These are phyloP conservation scores for Sporormia fimetaria DNA, from an alignment of 495 filamentous ascomycete genomes.

Conservation along the genomic window DNA sequence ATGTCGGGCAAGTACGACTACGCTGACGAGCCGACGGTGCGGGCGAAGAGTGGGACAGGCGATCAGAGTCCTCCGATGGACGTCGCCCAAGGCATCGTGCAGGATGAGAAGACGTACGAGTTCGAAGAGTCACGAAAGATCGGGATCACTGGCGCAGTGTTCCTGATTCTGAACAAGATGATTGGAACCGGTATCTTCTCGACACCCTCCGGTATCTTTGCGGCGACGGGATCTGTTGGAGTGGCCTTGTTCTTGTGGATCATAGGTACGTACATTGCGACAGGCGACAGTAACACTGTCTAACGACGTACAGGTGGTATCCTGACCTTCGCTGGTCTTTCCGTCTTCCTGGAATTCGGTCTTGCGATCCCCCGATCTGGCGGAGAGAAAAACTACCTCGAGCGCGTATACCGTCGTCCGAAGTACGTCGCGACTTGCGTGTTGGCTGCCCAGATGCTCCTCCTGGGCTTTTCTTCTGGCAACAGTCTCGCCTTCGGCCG, in stretches of 20 bases:
- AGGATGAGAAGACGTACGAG: constrained; percentile 35
- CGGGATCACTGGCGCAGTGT: constrained; percentile 42
- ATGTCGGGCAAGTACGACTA: too few relatives aligned
- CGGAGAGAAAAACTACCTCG: constrained; percentile 28
- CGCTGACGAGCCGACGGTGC: not conserved
- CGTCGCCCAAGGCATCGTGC: constrained; percentile 14
- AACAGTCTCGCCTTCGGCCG: constrained; percentile 23
- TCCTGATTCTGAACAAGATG: constrained; percentile 49
- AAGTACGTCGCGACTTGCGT: constrained; percentile 25
- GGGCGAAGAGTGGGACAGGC: not conserved
- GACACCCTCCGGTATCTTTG: constrained; percentile 40
- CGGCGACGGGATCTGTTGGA: constrained; percentile 40
- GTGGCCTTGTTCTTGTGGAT: constrained; percentile 34
- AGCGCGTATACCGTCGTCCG: constrained; percentile 24
- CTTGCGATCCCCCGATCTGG: constrained; percentile 27
- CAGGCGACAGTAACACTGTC: not conserved
- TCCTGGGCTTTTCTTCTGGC: constrained; percentile 44
- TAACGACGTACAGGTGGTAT: constrained; percentile 21
- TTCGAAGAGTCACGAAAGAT: constrained; percentile 39
- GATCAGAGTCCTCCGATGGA: not conserved
- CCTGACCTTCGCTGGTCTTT: constrained; percentile 34
- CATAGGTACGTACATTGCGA: constrained; percentile 21
- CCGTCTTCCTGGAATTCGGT: constrained; percentile 41
- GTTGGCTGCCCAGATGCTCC: constrained; percentile 27
- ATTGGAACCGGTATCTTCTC: constrained; percentile 48